Evolutionary conservation across 78 protist genomes (phyloP).

Genomic region (Chrysochromulina tobinii): DNA sequence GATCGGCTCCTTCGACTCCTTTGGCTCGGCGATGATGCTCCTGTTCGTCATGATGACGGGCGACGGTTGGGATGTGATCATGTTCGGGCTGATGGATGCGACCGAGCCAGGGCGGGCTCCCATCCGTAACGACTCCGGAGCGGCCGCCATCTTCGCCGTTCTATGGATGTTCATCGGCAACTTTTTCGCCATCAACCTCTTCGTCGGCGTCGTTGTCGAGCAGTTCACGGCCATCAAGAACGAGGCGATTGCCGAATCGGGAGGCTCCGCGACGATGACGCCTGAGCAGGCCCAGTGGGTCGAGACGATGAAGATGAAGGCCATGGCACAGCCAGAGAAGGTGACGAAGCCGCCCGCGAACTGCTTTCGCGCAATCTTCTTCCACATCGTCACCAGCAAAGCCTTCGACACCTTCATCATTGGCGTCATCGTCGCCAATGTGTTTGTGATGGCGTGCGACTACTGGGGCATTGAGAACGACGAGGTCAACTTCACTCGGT

Average conservation of each 20-base stretch:
- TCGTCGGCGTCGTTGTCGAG: constrained; percentile 34
- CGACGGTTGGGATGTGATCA: not conserved
- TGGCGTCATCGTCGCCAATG: not conserved
- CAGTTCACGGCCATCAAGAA: not conserved
- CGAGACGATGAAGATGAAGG: not conserved
- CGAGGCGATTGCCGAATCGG: not conserved
- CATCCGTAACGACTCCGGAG: not conserved
- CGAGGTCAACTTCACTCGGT: too few species aligned
- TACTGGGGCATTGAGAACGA: not conserved
- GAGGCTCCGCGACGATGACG: not conserved
- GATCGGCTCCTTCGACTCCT: not conserved
- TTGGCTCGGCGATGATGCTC: not conserved
- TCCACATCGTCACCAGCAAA: not conserved
- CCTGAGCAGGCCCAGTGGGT: not conserved
- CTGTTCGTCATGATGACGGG: not conserved
- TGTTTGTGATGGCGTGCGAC: not conserved
- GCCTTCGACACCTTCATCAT: not conserved
- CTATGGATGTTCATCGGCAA: constrained; percentile 33
- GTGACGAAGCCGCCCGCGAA: not conserved
- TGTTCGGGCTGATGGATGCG: not conserved
- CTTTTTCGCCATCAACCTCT: constrained; percentile 48
- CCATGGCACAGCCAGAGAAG: not conserved
- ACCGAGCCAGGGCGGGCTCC: not conserved
- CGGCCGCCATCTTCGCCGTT: not conserved
- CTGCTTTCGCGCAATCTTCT: not conserved